Percentiles rank a stretch among this genome's conserved stretches.
These are phyloP conservation scores for Fusarium napiforme DNA, from an alignment of 2,329 filamentous ascomycete species.

Conservation along the genomic window DNA sequence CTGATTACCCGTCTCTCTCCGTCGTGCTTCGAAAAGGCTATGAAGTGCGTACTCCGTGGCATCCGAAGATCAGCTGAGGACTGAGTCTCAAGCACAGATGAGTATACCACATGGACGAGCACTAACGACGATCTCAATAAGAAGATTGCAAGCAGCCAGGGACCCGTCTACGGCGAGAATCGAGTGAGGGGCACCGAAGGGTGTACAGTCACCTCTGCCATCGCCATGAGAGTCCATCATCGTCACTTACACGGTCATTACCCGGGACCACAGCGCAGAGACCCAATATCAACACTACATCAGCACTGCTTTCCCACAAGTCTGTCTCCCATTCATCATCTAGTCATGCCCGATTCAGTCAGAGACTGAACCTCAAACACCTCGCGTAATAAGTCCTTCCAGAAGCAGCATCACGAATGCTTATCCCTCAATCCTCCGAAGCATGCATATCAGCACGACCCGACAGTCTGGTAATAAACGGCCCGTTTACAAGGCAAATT, in stretches of 20 bases:
- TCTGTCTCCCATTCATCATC: not conserved
- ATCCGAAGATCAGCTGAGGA: not conserved
- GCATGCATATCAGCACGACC: slow-evolving; percentile 17
- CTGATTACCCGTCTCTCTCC: rapidly evolving
- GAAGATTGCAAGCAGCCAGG: not conserved
- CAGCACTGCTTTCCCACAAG: not conserved
- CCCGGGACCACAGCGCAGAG: not conserved
- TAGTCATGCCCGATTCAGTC: not conserved
- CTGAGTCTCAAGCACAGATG: not conserved
- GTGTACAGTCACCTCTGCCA: not conserved
- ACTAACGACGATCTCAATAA: not conserved
- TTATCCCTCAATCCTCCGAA: slow-evolving; percentile 2
- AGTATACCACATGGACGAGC: not conserved
- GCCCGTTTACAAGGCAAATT: slow-evolving; percentile 18
- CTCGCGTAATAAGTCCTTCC: not conserved
- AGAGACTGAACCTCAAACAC: not conserved
- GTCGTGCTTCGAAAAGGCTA: not conserved
- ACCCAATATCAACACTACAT: not conserved
- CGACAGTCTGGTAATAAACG: slow-evolving; percentile 32
- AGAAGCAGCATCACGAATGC: not conserved
- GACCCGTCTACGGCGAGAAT: not conserved
- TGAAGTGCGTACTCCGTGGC: not conserved
- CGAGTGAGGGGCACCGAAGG: not conserved
- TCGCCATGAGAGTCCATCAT: not conserved
- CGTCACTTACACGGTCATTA: not conserved